Conservation (phyloP, 441 rosid genomes). For the Jatropha podagrica region DNA sequence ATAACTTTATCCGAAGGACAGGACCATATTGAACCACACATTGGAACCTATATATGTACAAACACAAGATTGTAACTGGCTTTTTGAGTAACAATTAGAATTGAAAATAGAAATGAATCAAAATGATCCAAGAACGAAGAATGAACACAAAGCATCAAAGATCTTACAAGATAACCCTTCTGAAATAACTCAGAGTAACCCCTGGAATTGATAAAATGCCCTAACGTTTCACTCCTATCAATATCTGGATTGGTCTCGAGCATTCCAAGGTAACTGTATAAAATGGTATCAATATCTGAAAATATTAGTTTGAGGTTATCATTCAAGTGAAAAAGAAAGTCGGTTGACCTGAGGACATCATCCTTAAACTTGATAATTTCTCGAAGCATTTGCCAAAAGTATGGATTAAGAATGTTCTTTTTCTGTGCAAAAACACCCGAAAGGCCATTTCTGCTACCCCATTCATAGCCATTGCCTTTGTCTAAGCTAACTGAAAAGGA, state of each 20-base stretch:
- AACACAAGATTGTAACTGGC: not conserved
- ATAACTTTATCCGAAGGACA: conserved; percentile 73
- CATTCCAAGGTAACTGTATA: conserved; percentile 55
- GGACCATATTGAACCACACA: conserved; percentile 94
- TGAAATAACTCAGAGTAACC: conserved; percentile 85
- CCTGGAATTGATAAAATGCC: conserved; percentile 53
- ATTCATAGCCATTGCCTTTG: conserved; percentile 71
- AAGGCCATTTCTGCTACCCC: conserved; percentile 89
- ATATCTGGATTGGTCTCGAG: conserved; percentile 65
- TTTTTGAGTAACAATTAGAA: not conserved
- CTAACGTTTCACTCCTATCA: conserved; percentile 62
- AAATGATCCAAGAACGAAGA: not conserved
- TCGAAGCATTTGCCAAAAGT: conserved; percentile 83
- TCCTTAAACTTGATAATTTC: conserved; percentile 73
- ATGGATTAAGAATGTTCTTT: conserved; percentile 57
- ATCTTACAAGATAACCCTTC: conserved; percentile 77
- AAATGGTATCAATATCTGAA: not conserved
- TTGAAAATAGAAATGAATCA: not conserved
- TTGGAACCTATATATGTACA: conserved; percentile 46
- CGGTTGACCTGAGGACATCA: conserved; percentile 50
- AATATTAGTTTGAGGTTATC: not conserved
- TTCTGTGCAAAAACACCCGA: conserved; percentile 82
- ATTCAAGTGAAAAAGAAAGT: not conserved
- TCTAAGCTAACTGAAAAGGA: conserved; percentile 89
- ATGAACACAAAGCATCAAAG: not conserved